A percentile compares a stretch with the other conserved stretches of the same genome.
Evolutionary conservation across 1,284 basidiomycete genomes (phyloP).

Genomic region (Microbotryum lychnidis-dioicae): DNA sequence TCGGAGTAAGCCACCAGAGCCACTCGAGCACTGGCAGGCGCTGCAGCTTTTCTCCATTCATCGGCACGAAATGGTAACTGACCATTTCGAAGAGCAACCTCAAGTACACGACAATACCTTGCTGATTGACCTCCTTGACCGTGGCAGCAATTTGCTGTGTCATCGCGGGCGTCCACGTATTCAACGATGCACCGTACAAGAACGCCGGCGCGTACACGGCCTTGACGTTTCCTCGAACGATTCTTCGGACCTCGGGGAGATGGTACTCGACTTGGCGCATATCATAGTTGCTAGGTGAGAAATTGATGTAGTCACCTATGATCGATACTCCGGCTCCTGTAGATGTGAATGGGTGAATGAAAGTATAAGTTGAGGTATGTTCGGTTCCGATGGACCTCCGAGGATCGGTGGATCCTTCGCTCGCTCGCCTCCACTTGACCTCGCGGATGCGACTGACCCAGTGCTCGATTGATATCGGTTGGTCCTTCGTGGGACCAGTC

Average conservation of each 20-base stretch:
- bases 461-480: constrained; percentile 32
- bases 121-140: constrained; percentile 15
- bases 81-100: constrained; percentile 35
- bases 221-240: constrained; percentile 12
- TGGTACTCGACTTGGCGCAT: constrained; percentile 30
- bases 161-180: constrained; percentile 32
- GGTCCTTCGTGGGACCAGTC: constrained; percentile 37
- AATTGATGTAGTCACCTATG: constrained; percentile 33
- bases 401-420: too few species aligned
- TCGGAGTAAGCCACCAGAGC: too few species aligned
- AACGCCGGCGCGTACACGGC: constrained; percentile 32
- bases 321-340: constrained; percentile 11
- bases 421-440: not conserved
- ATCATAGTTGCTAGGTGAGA: constrained; percentile 10
- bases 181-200: constrained; percentile 23
- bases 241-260: constrained; percentile 11
- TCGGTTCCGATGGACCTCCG: too few species aligned
- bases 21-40: not conserved
- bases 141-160: constrained; percentile 19
- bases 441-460: constrained; percentile 26
- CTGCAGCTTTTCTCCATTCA: not conserved
- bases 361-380: not conserved
- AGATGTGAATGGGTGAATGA: not conserved
- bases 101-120: constrained; percentile 31
- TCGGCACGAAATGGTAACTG: not conserved